These are phyloP conservation scores for Drechslerella coelobrocha DNA, from an alignment of 2,329 filamentous ascomycete genomes.

Conservation along the genomic window DNA sequence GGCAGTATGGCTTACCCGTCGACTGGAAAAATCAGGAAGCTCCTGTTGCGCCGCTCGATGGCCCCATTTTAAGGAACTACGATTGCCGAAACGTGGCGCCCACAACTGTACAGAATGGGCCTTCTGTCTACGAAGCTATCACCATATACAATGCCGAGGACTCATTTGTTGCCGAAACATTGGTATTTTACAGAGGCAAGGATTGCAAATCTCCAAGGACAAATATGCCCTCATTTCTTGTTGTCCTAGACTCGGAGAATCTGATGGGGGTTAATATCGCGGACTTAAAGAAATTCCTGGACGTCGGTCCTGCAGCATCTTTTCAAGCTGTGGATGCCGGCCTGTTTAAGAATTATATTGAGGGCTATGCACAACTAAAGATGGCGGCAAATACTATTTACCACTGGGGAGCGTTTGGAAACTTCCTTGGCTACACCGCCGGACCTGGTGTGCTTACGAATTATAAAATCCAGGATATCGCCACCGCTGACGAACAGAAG, in stretches of 20 bases:
- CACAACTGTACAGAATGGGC: slow-evolving; percentile 12
- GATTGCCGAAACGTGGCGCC: slow-evolving; percentile 16
- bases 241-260: slow-evolving; percentile 14
- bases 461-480: not conserved
- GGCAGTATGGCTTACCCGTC: slow-evolving; percentile 12
- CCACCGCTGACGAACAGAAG: not conserved
- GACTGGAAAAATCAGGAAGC: not conserved
- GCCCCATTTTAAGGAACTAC: not conserved
- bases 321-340: slow-evolving; percentile 1
- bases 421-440: not conserved
- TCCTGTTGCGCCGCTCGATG: not conserved
- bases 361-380: not conserved
- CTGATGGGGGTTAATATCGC: slow-evolving; percentile 26
- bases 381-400: not conserved
- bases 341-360: not conserved
- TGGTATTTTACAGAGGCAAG: slow-evolving; percentile 23
- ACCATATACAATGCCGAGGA: slow-evolving; percentile 21
- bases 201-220: slow-evolving; percentile 13
- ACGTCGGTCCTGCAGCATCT: not conserved
- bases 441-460: slow-evolving; percentile 4
- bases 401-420: slow-evolving; percentile 5
- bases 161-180: slow-evolving; percentile 2
- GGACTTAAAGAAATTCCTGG: slow-evolving; percentile 15
- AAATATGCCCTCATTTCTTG: not conserved
- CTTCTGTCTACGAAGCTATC: slow-evolving; percentile 9